Base-by-base conservation (phyloP, 2,329 filamentous ascomycete genomes). In the Colletotrichum sp. region DNA sequence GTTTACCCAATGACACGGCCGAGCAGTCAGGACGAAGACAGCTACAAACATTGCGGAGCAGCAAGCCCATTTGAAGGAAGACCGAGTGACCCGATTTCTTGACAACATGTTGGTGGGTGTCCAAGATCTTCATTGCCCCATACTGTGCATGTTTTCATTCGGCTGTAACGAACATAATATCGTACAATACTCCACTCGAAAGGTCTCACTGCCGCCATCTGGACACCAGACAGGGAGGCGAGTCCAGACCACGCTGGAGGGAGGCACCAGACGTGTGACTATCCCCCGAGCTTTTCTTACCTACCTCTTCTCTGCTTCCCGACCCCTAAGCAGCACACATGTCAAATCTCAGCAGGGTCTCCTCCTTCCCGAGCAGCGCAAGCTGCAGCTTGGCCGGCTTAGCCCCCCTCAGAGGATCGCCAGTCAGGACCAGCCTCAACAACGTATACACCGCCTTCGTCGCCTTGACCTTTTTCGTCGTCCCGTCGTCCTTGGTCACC, bases 341-440 rank as follows among this genome's bases (percentile, higher is more conserved):
- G 34, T 69, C 68, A 64, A 77, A 77, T 66, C 77, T 68, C 30
- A 67, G 24, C 69, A 78, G 16, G 12, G 76, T 72, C 76, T 78
- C 77, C 16, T 68, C 69, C 4, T 72, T 62, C 5, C 77, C 77
- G 16, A 78, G 63, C 28, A 78, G 44, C 32, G 72, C 66, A 16
- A 78, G 76, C 49, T 78, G 76, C 69, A 76, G n/a, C 72, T 78
- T 78, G 39, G 77, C 77, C 16, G 77, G 77, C 69, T 77, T 78
- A 10, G 77, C 76, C 18, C 72, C 76, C 28, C 59, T 59, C 10
- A 62, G 64, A 8, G 67, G 44, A 34, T 76, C 69, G 63, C 77
- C 77, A 21, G 77, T 73, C 26, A 78, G 67, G 3, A 72, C 65
- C n/a, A 77, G 67, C 28, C 76, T 44, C 21, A 78, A 59, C 10